phyloP scores from a whole-genome alignment of 352 stramenopile genomes.

The Pythium coloratum region DNA sequence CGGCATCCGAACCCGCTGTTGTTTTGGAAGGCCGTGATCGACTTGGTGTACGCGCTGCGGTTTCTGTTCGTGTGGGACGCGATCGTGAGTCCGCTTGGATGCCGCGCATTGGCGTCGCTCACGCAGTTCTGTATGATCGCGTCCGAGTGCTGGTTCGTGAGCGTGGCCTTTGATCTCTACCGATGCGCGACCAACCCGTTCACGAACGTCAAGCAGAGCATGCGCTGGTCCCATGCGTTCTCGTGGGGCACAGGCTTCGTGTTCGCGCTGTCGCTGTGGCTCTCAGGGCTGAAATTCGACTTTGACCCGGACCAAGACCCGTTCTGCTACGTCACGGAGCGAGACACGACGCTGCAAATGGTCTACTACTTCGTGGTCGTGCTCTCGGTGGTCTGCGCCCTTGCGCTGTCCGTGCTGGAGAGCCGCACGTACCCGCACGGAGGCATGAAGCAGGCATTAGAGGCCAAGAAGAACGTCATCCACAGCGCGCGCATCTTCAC shows the following conservation, averaged over 20 bases:
- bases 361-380: constrained; percentile 81
- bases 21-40: constrained; percentile 78
- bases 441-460: constrained; percentile 75
- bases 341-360: constrained; percentile 53
- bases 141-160: constrained; percentile 88
- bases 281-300: constrained; percentile 46
- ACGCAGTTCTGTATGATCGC: constrained; percentile 79
- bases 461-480: constrained; percentile 84
- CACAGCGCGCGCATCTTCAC: constrained; percentile 81
- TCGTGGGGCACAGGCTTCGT: constrained; percentile 63
- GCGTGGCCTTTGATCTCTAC: constrained; percentile 85
- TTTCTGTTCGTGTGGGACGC: constrained; percentile 74
- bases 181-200: constrained; percentile 88
- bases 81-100: constrained; percentile 48
- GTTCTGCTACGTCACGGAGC: constrained; percentile 77
- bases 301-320: constrained; percentile 42
- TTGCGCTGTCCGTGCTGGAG: constrained; percentile 68
- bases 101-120: constrained; percentile 54
- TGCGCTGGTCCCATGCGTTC: constrained; percentile 73
- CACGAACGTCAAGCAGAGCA: constrained; percentile 75
- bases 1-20: constrained; percentile 83
- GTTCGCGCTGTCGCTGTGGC: constrained; percentile 56
- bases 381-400: constrained; percentile 60
- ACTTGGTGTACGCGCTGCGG: constrained; percentile 72
- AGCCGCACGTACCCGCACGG: constrained; percentile 66